Conservation (phyloP, 345 rosid genomes). For the Geranium rotundifolium region DNA sequence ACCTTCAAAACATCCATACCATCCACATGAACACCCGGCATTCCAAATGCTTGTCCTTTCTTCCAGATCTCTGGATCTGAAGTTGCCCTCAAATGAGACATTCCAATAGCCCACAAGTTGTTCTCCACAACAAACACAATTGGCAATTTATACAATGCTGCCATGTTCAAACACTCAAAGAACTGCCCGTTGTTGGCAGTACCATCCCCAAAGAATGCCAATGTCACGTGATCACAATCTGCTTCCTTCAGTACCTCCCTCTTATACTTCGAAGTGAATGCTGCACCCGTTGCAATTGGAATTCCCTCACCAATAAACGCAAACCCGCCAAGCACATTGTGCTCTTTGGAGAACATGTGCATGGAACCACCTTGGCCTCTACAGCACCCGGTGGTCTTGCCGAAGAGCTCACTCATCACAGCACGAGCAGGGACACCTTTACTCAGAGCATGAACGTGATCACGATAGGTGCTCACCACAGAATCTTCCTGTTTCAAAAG, state of each 20-base stretch:
- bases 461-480: slow-evolving; percentile 40
- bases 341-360: slow-evolving; percentile 59
- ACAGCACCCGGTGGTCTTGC: slow-evolving; percentile 49
- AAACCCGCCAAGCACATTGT: slow-evolving; percentile 46
- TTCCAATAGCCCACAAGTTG: slow-evolving; percentile 60
- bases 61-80: slow-evolving; percentile 58
- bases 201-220: slow-evolving; percentile 54
- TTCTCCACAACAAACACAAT: slow-evolving; percentile 55
- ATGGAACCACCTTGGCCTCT: slow-evolving; percentile 54
- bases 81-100: slow-evolving; percentile 52
- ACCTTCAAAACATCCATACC: slow-evolving; percentile 62
- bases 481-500: slow-evolving; percentile 29
- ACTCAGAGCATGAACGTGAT: slow-evolving; percentile 48
- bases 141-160: slow-evolving; percentile 51
- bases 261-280: slow-evolving; percentile 37
- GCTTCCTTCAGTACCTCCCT: slow-evolving; percentile 35
- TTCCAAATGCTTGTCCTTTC: slow-evolving; percentile 34
- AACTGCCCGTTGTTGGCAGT: slow-evolving; percentile 55
- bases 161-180: slow-evolving; percentile 61
- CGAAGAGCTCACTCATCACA: slow-evolving; percentile 56
- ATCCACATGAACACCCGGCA: slow-evolving; percentile 20
- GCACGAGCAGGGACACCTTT: slow-evolving; percentile 48
- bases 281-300: slow-evolving; percentile 54
- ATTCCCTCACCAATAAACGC: slow-evolving; percentile 60
- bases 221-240: slow-evolving; percentile 33